These are phyloP conservation scores for Begonia peltatifolia DNA, from an alignment of 306 rosid genomes.

Conservation along the genomic window DNA sequence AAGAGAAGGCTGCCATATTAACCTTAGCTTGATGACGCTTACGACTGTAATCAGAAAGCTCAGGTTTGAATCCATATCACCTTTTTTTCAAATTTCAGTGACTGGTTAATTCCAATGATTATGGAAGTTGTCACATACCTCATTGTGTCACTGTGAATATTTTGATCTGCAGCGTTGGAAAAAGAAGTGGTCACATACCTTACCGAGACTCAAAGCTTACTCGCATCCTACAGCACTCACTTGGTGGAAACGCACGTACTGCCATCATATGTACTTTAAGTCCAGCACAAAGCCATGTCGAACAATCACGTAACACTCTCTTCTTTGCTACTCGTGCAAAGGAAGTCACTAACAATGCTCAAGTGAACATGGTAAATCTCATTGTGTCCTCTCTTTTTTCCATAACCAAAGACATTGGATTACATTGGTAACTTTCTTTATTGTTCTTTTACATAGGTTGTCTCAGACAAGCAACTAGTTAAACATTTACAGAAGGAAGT, in stretches of 20 bases:
- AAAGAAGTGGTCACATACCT: slow-evolving; percentile 90
- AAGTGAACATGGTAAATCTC: slow-evolving; percentile 75
- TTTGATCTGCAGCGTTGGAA: slow-evolving; percentile 56
- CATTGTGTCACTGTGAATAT: slow-evolving; percentile 4
- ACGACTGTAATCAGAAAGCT: slow-evolving; percentile 99
- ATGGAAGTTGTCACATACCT: no score
- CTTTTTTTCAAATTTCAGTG: no score
- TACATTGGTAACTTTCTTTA: no score
- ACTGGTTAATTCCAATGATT: no score
- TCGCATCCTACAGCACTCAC: slow-evolving; percentile 94
- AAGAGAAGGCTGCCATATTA: slow-evolving; percentile 98
- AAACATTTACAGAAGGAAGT: slow-evolving; percentile 97
- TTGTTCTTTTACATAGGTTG: slow-evolving; percentile 30
- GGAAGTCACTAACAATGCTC: slow-evolving; percentile 95
- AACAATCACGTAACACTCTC: slow-evolving; percentile 93
- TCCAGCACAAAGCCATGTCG: slow-evolving; percentile 89
- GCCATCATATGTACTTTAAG: slow-evolving; percentile 94
- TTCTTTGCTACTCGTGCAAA: slow-evolving; percentile 92
- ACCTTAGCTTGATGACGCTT: slow-evolving; percentile 98
- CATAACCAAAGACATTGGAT: no score
- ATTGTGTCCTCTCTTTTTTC: slow-evolving; percentile 3
- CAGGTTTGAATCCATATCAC: slow-evolving; percentile 40
- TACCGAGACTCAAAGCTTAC: slow-evolving; percentile 97
- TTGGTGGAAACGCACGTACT: slow-evolving; percentile 99
- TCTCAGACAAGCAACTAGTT: slow-evolving; percentile 88